Percentiles rank a stretch among this genome's conserved stretches.
phyloP scores from a whole-genome alignment of 164 flowering plant genomes.

The Berberis vulgaris region DNA sequence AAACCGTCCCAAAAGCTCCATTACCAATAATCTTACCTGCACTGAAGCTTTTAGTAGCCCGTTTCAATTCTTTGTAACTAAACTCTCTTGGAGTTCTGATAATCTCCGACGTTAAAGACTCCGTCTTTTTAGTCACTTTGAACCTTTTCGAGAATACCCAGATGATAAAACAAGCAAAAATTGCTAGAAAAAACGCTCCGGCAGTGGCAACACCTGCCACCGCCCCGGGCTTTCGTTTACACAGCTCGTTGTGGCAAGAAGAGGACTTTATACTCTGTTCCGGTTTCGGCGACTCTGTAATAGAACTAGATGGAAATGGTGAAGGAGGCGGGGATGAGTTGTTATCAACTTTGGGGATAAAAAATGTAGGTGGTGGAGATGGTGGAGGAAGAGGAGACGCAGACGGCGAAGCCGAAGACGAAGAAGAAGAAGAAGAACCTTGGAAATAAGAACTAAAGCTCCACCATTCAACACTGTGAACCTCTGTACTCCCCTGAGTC shows the following conservation, averaged over 20 bases:
- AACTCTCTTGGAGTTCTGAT: conserved; percentile 29
- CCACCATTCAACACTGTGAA: conserved; percentile 86
- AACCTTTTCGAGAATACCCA: conserved; percentile 55
- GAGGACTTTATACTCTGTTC: conserved; percentile 24
- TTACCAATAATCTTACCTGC: not conserved
- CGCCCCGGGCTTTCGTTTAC: conserved; percentile 51
- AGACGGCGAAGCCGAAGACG: not conserved
- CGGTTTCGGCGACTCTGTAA: conserved; percentile 9
- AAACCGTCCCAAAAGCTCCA: conserved; percentile 3
- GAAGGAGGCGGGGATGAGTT: conserved; percentile 21
- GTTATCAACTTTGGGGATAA: conserved; percentile 11
- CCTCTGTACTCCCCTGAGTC: conserved; percentile 93
- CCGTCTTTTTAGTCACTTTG: conserved; percentile 29
- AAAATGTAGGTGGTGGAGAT: conserved; percentile 22
- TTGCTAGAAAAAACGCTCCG: conserved; percentile 56
- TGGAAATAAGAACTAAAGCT: conserved; percentile 65
- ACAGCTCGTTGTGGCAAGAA: conserved; percentile 53
- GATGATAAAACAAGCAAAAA: conserved; percentile 51
- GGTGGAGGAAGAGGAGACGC: not conserved
- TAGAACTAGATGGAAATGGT: conserved; percentile 35
- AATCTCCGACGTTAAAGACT: conserved; percentile 40
- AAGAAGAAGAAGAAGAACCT: conserved; percentile 4
- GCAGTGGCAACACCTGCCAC: conserved; percentile 85
- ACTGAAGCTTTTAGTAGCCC: not conserved
- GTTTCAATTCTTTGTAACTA: not conserved